A percentile compares a stretch with the other conserved stretches of the same genome.
Evolutionary conservation across 176 grass and related monocot species (phyloP).

Genomic region (Avena eriantha): DNA sequence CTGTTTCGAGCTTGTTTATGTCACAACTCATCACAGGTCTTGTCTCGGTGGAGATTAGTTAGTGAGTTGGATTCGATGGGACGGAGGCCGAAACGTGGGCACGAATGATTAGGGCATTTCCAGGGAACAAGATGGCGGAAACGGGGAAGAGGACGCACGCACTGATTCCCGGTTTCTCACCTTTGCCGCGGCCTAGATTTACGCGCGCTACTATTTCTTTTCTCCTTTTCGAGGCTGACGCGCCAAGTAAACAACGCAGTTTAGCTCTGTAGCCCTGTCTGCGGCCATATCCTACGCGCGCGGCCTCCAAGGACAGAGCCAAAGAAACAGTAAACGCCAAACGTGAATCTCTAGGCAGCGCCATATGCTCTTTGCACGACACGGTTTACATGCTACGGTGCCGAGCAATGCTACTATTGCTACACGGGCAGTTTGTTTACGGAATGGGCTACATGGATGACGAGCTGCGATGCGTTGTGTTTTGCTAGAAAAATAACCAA

Average conservation of each 20-base stretch:
- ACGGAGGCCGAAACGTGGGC: not conserved
- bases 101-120: slow-evolving; percentile 27
- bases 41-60: not conserved
- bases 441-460: too few relatives aligned
- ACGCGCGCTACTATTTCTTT: not conserved
- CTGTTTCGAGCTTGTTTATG: not conserved
- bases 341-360: too few relatives aligned
- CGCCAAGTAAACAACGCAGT: slow-evolving; percentile 18
- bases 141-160: slow-evolving; percentile 35
- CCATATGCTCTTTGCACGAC: too few relatives aligned
- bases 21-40: not conserved
- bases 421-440: too few relatives aligned
- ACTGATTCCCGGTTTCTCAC: slow-evolving; percentile 1
- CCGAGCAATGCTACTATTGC: too few relatives aligned
- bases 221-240: slow-evolving; percentile 12
- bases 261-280: slow-evolving; percentile 1
- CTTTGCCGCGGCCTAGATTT: not conserved
- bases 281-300: not conserved
- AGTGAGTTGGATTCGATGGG: not conserved
- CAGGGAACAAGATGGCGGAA: slow-evolving; percentile 38
- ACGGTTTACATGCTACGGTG: too few relatives aligned
- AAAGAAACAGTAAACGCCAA: not conserved
- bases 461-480: too few relatives aligned
- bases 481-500: too few relatives aligned
- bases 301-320: not conserved